Percentiles rank a stretch among this genome's conserved stretches.
Conservation (phyloP, 2,329 filamentous ascomycete species). For the Aschersonia sp. region DNA sequence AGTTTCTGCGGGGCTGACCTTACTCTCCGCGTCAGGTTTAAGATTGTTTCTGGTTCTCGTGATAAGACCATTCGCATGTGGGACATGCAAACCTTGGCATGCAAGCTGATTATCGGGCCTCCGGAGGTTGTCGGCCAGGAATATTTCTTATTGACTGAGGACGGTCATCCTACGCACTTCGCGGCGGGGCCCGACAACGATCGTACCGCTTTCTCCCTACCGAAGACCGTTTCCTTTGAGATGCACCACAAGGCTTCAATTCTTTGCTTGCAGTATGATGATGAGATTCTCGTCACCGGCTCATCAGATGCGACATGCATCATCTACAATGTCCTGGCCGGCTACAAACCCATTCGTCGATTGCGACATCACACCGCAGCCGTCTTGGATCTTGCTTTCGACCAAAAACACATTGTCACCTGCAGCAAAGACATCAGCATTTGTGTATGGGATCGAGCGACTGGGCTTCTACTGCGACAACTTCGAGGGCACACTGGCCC, state of each 20-base stretch:
- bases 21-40: constrained; percentile 41
- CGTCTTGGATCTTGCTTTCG: constrained; percentile 86
- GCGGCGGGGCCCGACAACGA: constrained; percentile 38
- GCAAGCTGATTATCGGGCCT: constrained; percentile 74
- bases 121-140: constrained; percentile 43
- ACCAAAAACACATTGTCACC: constrained; percentile 83
- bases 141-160: constrained; percentile 34
- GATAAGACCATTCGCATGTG: constrained; percentile 93
- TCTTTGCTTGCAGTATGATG: constrained; percentile 87
- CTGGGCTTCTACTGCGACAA: constrained; percentile 60
- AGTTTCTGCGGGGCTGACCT: not conserved
- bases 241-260: constrained; percentile 82
- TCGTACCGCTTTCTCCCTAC: constrained; percentile 29
- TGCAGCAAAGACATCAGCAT: constrained; percentile 94
- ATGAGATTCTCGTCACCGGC: constrained; percentile 83
- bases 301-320: constrained; percentile 89
- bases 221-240: constrained; percentile 40
- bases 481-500: constrained; percentile 78
- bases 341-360: constrained; percentile 67
- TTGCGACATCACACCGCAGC: constrained; percentile 71
- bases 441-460: constrained; percentile 83
- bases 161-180: constrained; percentile 37
- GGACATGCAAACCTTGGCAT: constrained; percentile 83
- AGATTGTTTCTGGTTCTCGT: constrained; percentile 91
- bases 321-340: constrained; percentile 68